phyloP scores from a whole-genome alignment of 768 basidiomycete species.

The Crucibulum laeve region DNA sequence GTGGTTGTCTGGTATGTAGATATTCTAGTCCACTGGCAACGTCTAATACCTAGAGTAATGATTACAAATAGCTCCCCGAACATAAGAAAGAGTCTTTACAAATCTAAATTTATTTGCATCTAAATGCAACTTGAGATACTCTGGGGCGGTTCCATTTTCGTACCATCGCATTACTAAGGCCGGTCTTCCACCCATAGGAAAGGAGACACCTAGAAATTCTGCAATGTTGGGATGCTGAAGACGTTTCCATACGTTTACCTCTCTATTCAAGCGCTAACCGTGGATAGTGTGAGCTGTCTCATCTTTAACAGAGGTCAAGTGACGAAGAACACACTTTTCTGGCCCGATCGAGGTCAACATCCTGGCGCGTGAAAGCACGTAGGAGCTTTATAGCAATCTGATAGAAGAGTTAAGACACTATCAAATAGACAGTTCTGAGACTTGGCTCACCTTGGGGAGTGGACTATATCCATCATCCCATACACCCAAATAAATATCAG shows the following conservation, averaged over 20 bases:
- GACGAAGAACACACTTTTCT: constrained; percentile 10
- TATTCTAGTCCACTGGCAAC: constrained; percentile 31
- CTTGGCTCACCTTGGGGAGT: background rate
- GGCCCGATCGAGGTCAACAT: constrained; percentile 11
- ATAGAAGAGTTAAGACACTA: background rate
- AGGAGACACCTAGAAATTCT: constrained; percentile 31
- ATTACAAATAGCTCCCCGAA: background rate
- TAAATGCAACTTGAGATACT: constrained; percentile 14
- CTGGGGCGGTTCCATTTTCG: constrained; percentile 19
- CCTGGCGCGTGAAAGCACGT: constrained; percentile 14
- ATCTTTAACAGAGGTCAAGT: background rate
- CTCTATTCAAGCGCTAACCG: constrained; percentile 34
- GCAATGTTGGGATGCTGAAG: constrained; percentile 37
- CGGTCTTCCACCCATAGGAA: constrained; percentile 25
- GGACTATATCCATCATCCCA: constrained; percentile 7
- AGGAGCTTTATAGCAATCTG: constrained; percentile 21
- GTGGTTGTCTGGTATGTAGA: constrained; percentile 31
- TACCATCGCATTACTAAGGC: constrained; percentile 40
- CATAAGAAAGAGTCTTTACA: constrained; percentile 7
- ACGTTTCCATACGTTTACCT: constrained; percentile 34
- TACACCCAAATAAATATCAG: constrained; percentile 18
- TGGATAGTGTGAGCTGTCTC: background rate
- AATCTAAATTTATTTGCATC: constrained; percentile 11
- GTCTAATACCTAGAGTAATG: constrained; percentile 25
- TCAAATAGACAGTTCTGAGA: background rate